Conservation (phyloP, 2,329 filamentous ascomycete genomes). For the Cladophialophora bantiana region DNA sequence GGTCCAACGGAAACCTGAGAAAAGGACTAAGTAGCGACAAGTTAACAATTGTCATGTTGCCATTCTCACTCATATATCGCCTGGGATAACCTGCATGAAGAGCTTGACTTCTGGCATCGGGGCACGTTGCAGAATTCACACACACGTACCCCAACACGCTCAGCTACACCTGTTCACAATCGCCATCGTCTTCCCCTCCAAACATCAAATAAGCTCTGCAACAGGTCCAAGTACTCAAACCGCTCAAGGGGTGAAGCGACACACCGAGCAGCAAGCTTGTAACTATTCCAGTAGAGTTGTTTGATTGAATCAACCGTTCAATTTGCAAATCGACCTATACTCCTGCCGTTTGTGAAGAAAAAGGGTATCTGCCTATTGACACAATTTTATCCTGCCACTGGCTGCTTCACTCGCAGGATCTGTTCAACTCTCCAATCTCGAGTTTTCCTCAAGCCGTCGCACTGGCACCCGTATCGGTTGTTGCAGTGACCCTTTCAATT, state of each 20-base stretch:
- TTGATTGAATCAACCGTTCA: neutral
- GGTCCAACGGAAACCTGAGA: neutral
- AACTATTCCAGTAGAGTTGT: neutral
- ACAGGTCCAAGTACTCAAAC: neutral
- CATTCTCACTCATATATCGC: neutral
- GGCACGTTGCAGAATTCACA: neutral
- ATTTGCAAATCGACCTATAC: slow-evolving; percentile 16
- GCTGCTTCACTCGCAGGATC: slow-evolving; percentile 2
- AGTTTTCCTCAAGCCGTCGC: slow-evolving; percentile 32
- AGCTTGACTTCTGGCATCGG: neutral
- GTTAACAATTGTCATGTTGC: neutral
- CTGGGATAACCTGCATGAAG: neutral
- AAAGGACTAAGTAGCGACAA: neutral
- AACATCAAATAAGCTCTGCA: neutral
- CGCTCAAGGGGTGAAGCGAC: neutral
- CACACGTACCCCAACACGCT: neutral
- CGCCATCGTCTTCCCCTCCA: neutral
- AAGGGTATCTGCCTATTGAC: slow-evolving; percentile 24
- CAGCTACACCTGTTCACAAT: neutral
- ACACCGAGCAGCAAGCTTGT: neutral
- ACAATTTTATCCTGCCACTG: slow-evolving; percentile 20
- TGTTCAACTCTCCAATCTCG: neutral
- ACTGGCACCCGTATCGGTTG: slow-evolving; percentile 40
- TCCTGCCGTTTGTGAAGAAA: slow-evolving; percentile 16
- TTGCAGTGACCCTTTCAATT: slow-evolving; percentile 63